Percentiles rank a stretch among this genome's conserved stretches.
These are phyloP conservation scores for Coffea eugenioides DNA, from an alignment of 257 asterid genomes.

Conservation along the genomic window DNA sequence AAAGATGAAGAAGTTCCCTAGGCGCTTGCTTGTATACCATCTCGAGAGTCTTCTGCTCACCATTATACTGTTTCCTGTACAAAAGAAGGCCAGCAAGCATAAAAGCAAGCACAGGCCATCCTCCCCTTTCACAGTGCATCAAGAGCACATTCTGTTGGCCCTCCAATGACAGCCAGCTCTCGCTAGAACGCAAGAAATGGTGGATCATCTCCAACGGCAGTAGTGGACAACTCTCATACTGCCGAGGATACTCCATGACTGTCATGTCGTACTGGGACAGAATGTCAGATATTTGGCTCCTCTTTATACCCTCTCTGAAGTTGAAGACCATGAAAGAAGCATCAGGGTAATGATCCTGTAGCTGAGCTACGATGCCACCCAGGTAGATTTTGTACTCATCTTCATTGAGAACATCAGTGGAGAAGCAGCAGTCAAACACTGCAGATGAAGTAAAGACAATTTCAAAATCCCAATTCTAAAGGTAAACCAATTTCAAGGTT, in stretches of 20 bases:
- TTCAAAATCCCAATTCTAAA: not conserved
- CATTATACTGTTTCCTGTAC: conserved; percentile 86
- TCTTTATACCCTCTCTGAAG: conserved; percentile 84
- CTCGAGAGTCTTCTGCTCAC: conserved; percentile 96
- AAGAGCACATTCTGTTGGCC: conserved; percentile 97
- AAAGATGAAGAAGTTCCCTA: conserved; percentile 87
- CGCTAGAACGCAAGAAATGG: conserved; percentile 94
- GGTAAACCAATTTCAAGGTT: not conserved
- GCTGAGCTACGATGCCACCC: conserved; percentile 95
- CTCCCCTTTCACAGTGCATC: conserved; percentile 98
- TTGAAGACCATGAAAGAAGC: conserved; percentile 99
- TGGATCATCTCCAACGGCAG: conserved; percentile 94
- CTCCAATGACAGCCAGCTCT: conserved; percentile 97
- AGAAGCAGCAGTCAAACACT: conserved; percentile 99
- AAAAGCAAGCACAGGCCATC: conserved; percentile 97
- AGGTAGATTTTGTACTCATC: conserved; percentile 83
- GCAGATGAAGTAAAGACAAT: conserved; percentile 29
- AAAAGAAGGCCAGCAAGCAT: conserved; percentile 99
- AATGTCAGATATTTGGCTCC: conserved; percentile 84
- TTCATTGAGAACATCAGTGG: conserved; percentile 85
- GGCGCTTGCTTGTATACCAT: conserved; percentile 99
- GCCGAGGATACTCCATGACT: conserved; percentile 97
- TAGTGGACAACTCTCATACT: conserved; percentile 87
- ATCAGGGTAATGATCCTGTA: conserved; percentile 95
- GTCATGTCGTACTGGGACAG: conserved; percentile 97